A percentile compares a stretch with the other conserved stretches of the same genome.
phyloP scores from a whole-genome alignment of 768 basidiomycete species.

The Podaxis rugospora region DNA sequence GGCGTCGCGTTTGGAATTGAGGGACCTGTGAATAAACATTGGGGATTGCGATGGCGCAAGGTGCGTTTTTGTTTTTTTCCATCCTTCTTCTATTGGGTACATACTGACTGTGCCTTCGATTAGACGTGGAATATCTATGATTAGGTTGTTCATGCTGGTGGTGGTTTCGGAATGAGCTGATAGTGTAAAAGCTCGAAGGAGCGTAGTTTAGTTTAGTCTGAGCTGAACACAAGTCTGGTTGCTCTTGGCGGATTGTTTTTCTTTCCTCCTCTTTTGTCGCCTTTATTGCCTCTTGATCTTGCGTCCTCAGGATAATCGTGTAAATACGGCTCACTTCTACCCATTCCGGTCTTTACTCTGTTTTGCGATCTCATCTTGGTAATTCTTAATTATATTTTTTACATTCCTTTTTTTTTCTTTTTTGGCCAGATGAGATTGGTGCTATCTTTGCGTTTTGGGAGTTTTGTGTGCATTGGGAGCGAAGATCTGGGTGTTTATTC shows the following conservation, averaged over 20 bases:
- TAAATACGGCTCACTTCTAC: neutral
- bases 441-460: neutral
- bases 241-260: no score
- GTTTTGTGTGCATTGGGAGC: neutral
- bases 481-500: no score
- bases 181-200: neutral
- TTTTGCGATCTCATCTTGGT: neutral
- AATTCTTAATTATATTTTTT: neutral
- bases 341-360: neutral
- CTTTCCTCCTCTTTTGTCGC: neutral
- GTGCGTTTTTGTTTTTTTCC: slow-evolving; percentile 26
- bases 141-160: neutral
- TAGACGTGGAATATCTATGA: slow-evolving; percentile 10
- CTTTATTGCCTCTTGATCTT: neutral
- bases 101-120: neutral
- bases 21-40: slow-evolving; percentile 79
- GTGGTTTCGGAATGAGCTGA: neutral
- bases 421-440: no score
- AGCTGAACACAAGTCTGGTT: no score
- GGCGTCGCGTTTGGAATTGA: slow-evolving; percentile 86
- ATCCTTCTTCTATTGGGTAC: neutral
- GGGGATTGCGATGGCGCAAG: slow-evolving; percentile 77
- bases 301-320: neutral
- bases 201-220: no score
- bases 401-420: neutral